phyloP scores from a whole-genome alignment of 2,329 filamentous ascomycete species.

The Volutella citrinella region DNA sequence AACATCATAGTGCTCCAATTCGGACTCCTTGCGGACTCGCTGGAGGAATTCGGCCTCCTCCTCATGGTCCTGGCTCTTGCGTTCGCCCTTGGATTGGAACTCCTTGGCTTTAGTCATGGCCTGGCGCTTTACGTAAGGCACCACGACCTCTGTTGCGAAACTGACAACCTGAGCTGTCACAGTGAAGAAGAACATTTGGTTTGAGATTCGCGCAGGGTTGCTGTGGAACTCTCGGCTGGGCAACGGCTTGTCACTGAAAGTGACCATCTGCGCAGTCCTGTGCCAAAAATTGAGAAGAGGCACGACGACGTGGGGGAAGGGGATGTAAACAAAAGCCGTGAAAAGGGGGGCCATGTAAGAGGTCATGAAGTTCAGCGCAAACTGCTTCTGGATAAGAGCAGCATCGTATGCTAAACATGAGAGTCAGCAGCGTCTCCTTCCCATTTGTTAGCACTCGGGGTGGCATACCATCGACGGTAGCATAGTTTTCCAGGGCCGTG shows the following conservation, averaged over 20 bases:
- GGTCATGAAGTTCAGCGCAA: constrained; percentile 94
- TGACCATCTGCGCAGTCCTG: constrained; percentile 69
- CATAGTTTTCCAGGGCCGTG: constrained; percentile 87
- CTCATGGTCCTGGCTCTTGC: constrained; percentile 59
- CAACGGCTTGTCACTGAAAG: constrained; percentile 70
- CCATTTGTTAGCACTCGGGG: constrained; percentile 11
- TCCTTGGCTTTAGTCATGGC: constrained; percentile 77
- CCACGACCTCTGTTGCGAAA: constrained; percentile 77
- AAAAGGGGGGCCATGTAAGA: constrained; percentile 91
- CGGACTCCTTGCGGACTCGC: constrained; percentile 78
- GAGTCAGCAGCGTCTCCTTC: too few species aligned
- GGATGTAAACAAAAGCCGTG: constrained; percentile 91
- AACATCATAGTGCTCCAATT: constrained; percentile 83
- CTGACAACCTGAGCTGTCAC: constrained; percentile 92
- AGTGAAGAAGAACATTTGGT: constrained; percentile 94
- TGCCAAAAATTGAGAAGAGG: constrained; percentile 84
- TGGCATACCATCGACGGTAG: constrained; percentile 65
- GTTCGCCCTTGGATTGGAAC: constrained; percentile 58
- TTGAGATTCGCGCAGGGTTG: constrained; percentile 77
- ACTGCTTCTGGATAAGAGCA: constrained; percentile 87
- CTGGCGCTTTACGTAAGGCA: constrained; percentile 80
- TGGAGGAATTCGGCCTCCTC: constrained; percentile 80
- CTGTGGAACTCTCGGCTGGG: constrained; percentile 69
- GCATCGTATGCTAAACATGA: constrained; percentile 66
- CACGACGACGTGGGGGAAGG: constrained; percentile 79